Percentiles rank a stretch among this genome's conserved stretches.
Evolutionary conservation across 345 rosid genomes (phyloP).

Genomic region (Lumnitzera racemosa): DNA sequence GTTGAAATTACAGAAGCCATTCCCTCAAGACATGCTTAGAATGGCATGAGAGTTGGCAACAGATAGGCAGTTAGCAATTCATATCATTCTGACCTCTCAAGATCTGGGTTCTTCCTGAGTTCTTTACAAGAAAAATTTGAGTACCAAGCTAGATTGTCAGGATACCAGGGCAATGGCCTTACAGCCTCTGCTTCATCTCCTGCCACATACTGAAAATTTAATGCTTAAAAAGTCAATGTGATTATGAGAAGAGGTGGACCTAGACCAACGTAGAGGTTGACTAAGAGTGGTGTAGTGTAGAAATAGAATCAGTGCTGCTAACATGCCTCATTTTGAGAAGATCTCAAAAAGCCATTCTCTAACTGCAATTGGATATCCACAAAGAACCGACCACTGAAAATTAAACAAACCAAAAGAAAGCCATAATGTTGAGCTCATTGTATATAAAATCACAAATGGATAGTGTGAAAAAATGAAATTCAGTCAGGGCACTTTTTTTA

Average conservation of each 20-base stretch:
- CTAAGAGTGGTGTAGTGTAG: too few species aligned
- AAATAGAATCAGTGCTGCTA: not conserved
- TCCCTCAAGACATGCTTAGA: too few species aligned
- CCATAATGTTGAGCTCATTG: too few species aligned
- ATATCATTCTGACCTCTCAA: slow-evolving; percentile 62
- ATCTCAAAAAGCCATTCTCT: slow-evolving; percentile 72
- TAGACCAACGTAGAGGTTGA: too few species aligned
- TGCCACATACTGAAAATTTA: slow-evolving; percentile 39
- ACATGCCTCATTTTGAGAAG: slow-evolving; percentile 66
- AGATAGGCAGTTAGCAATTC: not conserved
- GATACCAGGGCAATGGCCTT: slow-evolving; percentile 88
- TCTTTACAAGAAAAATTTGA: slow-evolving; percentile 87
- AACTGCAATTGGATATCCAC: slow-evolving; percentile 56
- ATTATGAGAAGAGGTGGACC: not conserved
- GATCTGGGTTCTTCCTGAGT: slow-evolving; percentile 78
- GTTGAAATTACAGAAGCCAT: too few species aligned
- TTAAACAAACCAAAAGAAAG: slow-evolving; percentile 1
- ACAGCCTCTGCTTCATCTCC: slow-evolving; percentile 68
- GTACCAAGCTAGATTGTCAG: slow-evolving; percentile 46
- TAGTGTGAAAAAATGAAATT: too few species aligned
- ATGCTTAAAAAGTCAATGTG: not conserved
- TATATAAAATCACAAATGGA: too few species aligned
- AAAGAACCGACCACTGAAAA: slow-evolving; percentile 80
- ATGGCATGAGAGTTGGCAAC: too few species aligned
- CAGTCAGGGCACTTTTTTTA: too few species aligned